Percentiles rank a stretch among this genome's conserved stretches.
Evolutionary conservation across 1,284 basidiomycete genomes (phyloP).

Genomic region (Malassezia dermatis): DNA sequence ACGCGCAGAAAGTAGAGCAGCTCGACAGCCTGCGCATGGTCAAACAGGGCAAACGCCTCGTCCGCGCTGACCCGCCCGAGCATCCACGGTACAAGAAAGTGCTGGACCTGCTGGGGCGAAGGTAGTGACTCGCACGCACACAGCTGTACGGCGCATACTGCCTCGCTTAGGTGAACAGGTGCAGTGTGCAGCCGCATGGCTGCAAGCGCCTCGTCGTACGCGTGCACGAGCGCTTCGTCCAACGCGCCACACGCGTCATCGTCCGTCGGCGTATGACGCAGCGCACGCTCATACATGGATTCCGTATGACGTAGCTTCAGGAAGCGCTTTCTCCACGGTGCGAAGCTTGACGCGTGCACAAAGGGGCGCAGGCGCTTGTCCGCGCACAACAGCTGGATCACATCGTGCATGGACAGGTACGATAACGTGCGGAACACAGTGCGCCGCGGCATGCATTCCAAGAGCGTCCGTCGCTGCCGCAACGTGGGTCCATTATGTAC

Average conservation of each 20-base stretch:
- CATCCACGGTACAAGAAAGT: conserved; percentile 20
- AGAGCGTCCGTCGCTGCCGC: conserved; percentile 24
- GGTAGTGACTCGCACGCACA: conserved; percentile 11
- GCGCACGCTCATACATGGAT: conserved; percentile 17
- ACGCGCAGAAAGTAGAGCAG: conserved; percentile 28
- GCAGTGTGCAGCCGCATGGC: conserved; percentile 19
- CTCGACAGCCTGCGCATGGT: conserved; percentile 24
- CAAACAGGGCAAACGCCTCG: conserved; percentile 22
- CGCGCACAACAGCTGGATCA: conserved; percentile 21
- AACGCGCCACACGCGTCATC: conserved; percentile 17
- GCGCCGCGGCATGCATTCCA: conserved; percentile 34
- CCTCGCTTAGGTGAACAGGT: conserved; percentile 24
- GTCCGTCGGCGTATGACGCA: neutral
- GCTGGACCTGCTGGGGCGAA: conserved; percentile 15
- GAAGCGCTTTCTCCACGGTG: conserved; percentile 30
- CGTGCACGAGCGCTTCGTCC: conserved; percentile 15
- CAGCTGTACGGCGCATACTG: conserved; percentile 9
- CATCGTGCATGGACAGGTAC: conserved; percentile 25
- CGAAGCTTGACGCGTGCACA: conserved; percentile 22
- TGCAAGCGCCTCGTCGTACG: conserved; percentile 21
- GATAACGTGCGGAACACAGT: conserved; percentile 28
- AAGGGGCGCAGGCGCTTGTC: conserved; percentile 29
- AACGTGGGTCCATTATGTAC: neutral
- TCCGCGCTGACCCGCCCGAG: conserved; percentile 21
- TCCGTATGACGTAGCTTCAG: conserved; percentile 19